Conservation (phyloP, 164 flowering plant genomes). For the Sextonia rubra region DNA sequence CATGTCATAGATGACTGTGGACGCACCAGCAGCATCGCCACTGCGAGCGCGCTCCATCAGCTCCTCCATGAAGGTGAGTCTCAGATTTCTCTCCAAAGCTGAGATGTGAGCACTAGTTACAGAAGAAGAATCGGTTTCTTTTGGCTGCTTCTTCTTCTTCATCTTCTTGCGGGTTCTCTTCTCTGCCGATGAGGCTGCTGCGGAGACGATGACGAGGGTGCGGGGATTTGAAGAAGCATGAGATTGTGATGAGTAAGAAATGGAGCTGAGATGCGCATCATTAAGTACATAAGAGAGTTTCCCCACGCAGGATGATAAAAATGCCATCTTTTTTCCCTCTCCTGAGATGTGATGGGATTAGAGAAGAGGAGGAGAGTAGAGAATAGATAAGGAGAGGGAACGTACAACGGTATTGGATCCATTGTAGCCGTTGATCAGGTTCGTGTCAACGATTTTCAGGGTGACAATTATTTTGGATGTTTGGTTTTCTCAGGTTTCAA, state of each 20-base stretch:
- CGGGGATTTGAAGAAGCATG: conserved; percentile 5
- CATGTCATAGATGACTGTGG: conserved; percentile 83
- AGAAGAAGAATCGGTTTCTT: conserved; percentile 20
- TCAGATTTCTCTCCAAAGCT: conserved; percentile 62
- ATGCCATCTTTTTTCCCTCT: conserved; percentile 11
- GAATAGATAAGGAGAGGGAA: conserved; percentile 17
- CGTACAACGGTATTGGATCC: conserved; percentile 82
- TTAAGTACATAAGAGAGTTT: too few relatives aligned
- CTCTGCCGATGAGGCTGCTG: conserved; percentile 27
- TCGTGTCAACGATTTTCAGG: too few relatives aligned
- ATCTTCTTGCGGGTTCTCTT: conserved; percentile 24
- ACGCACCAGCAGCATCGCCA: conserved; percentile 53
- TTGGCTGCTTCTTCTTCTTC: conserved; percentile 25
- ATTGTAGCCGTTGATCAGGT: conserved; percentile 98
- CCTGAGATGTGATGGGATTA: not conserved
- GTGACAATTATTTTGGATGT: not conserved
- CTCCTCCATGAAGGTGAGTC: conserved; percentile 89
- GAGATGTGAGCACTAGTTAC: conserved; percentile 22
- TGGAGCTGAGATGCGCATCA: too few relatives aligned
- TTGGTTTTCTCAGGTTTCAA: not conserved
- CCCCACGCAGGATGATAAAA: conserved; percentile 14
- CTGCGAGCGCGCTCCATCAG: conserved; percentile 66
- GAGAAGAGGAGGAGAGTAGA: not conserved
- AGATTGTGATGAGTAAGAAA: too few relatives aligned
- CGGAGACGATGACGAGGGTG: conserved; percentile 15